Evolutionary conservation across 192 early-diverging fungal genomes (phyloP).

Genomic region (Coemansia sp.): DNA sequence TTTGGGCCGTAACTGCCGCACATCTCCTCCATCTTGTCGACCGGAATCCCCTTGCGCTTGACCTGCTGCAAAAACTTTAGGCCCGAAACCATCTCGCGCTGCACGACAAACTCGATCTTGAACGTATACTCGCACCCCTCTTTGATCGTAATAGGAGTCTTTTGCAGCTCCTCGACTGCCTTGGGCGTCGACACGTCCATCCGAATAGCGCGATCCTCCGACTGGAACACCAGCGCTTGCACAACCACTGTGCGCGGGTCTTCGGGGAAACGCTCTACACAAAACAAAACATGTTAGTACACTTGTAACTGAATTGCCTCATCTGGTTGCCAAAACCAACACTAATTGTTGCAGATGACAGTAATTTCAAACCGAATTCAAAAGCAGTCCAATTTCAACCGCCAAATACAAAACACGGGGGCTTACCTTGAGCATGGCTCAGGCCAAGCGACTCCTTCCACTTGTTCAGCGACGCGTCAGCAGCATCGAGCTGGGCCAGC

Average conservation of each 20-base stretch:
- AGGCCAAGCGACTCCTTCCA: conserved; percentile 97
- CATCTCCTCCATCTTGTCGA: conserved; percentile 95
- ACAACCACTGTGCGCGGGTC: conserved; percentile 63
- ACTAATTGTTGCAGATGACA: conserved; percentile 10
- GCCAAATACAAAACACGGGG: not conserved
- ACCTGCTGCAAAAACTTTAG: conserved; percentile 93
- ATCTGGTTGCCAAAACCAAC: not conserved
- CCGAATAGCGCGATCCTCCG: conserved; percentile 18
- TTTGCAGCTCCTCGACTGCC: conserved; percentile 68
- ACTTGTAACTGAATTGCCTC: not conserved
- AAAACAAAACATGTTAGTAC: conserved; percentile 3
- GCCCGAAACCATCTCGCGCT: conserved; percentile 93
- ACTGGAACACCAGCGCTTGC: conserved; percentile 40
- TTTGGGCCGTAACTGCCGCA: conserved; percentile 92
- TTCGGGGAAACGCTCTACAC: conserved; percentile 49
- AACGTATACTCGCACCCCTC: conserved; percentile 92
- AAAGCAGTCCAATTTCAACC: not conserved
- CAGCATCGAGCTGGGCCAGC: conserved; percentile 79
- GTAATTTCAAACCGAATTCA: not conserved
- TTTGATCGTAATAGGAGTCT: conserved; percentile 85
- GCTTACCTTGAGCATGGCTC: conserved; percentile 54
- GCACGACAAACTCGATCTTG: conserved; percentile 91
- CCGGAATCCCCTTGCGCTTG: conserved; percentile 80
- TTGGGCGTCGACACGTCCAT: conserved; percentile 58
- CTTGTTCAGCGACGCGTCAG: conserved; percentile 90